Evolutionary conservation across 169 alveolate species (phyloP).

Genomic region (Plasmodium gonderi): DNA sequence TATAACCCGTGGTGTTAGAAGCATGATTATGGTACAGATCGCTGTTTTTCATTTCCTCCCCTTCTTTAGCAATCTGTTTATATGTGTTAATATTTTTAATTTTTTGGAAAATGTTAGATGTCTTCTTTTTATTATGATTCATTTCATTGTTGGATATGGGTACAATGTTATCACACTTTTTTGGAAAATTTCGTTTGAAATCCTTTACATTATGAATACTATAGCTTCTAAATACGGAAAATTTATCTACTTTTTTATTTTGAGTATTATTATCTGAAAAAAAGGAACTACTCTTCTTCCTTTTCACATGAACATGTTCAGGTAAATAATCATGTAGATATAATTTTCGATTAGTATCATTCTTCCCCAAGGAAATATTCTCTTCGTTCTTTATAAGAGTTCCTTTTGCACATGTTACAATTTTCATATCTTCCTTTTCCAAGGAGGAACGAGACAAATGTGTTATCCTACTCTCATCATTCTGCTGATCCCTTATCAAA

Average conservation of each 20-base stretch:
- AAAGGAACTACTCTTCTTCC: background rate
- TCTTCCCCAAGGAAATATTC: background rate
- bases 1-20: background rate
- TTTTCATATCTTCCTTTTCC: no score
- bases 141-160: background rate
- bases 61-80: background rate
- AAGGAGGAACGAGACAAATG: no score
- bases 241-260: background rate
- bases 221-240: background rate
- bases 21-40: background rate
- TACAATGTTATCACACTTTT: background rate
- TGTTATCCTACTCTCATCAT: no score
- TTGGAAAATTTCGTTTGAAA: background rate
- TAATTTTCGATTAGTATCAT: background rate
- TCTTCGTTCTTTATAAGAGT: background rate
- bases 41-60: background rate
- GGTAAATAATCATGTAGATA: background rate
- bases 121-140: background rate
- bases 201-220: background rate
- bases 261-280: background rate
- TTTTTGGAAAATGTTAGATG: background rate
- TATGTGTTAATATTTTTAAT: background rate
- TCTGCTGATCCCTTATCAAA: no score
- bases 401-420: no score
- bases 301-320: background rate